phyloP scores from a whole-genome alignment of 2,329 filamentous ascomycete genomes.

The Fusarium continuum region DNA sequence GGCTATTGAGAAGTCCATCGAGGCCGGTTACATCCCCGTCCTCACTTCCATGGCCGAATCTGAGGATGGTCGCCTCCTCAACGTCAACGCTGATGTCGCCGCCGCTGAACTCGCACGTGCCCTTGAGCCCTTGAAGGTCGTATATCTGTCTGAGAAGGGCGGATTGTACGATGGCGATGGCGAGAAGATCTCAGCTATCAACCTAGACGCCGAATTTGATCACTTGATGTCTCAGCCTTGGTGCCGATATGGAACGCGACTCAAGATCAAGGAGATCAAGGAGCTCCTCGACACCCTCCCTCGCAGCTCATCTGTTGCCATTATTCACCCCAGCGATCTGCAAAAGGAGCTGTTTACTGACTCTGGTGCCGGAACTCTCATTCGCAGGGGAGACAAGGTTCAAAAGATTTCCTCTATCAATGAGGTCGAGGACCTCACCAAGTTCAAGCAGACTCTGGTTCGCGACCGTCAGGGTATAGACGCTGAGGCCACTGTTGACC shows the following conservation, averaged over 20 bases:
- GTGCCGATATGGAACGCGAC: constrained; percentile 92
- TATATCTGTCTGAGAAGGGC: constrained; percentile 98
- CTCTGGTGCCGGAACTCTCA: constrained; percentile 91
- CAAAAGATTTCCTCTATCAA: constrained; percentile 75
- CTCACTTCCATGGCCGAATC: constrained; percentile 97
- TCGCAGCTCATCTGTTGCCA: constrained; percentile 92
- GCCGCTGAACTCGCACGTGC: constrained; percentile 90
- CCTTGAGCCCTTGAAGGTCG: constrained; percentile 93
- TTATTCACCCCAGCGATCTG: constrained; percentile 94
- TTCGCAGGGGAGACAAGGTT: constrained; percentile 90
- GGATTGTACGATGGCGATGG: constrained; percentile 93
- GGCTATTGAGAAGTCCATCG: constrained; percentile 90
- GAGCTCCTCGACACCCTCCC: constrained; percentile 89
- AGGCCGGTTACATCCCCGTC: constrained; percentile 90
- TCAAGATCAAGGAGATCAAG: constrained; percentile 99
- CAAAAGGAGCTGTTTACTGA: constrained; percentile 98
- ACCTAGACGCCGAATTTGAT: constrained; percentile 95
- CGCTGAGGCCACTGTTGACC: constrained; percentile 83
- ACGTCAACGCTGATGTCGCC: constrained; percentile 97
- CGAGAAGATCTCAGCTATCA: constrained; percentile 96
- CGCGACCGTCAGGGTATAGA: constrained; percentile 84
- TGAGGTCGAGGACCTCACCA: constrained; percentile 78
- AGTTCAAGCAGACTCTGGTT: constrained; percentile 83
- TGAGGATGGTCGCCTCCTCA: constrained; percentile 88
- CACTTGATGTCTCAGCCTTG: constrained; percentile 91